These are phyloP conservation scores for Sclerotinia trifoliorum DNA, from an alignment of 2,329 filamentous ascomycete species.

Conservation along the genomic window DNA sequence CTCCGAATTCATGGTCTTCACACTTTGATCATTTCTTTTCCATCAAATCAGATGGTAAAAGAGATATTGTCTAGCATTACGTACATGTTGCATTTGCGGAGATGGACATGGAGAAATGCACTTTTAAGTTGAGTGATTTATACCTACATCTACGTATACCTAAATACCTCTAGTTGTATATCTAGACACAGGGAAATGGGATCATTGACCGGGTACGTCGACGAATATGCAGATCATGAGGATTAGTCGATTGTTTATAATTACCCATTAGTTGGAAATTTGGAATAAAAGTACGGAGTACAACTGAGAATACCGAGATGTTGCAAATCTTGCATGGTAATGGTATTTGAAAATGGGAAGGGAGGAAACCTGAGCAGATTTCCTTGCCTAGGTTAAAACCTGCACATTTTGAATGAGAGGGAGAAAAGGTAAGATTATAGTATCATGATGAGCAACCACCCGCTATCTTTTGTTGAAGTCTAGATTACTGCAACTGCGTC, in stretches of 20 bases:
- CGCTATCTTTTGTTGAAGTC: not conserved
- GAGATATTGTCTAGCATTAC: slow-evolving; percentile 13
- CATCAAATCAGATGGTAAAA: not conserved
- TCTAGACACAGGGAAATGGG: not conserved
- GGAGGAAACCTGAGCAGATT: not conserved
- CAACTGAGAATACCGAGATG: not conserved
- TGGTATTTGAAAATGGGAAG: not conserved
- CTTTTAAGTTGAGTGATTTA: not conserved
- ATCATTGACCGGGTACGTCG: not conserved
- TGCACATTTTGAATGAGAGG: not conserved
- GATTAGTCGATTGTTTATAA: not conserved
- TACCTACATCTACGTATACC: not conserved
- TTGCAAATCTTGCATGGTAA: not conserved
- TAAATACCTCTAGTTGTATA: not conserved
- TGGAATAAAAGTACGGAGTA: not conserved
- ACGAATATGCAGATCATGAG: not conserved
- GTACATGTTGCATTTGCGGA: not conserved
- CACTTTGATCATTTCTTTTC: not conserved
- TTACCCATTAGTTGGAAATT: not conserved
- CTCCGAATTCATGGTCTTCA: not conserved
- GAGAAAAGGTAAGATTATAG: not conserved
- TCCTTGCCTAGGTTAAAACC: not conserved
- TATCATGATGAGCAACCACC: not conserved
- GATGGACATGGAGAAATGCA: not conserved
- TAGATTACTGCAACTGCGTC: not conserved